phyloP scores from a whole-genome alignment of 306 rosid genomes.

The Prunus fruticosa region DNA sequence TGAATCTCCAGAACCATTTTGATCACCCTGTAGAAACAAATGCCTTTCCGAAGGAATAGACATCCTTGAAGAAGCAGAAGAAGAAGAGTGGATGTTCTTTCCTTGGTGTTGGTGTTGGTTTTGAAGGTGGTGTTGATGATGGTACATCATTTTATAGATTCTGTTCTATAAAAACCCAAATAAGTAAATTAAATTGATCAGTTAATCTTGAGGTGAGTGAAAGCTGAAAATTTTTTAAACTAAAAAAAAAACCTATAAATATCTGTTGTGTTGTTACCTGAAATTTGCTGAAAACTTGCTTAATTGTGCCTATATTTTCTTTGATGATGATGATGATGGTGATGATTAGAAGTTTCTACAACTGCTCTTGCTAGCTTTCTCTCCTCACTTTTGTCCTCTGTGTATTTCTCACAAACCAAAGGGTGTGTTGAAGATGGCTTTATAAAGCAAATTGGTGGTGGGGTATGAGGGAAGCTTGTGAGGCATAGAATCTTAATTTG shows the following conservation, averaged over 20 bases:
- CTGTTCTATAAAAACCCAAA: neutral
- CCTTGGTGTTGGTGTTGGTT: slow-evolving; percentile 32
- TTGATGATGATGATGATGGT: neutral
- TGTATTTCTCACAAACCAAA: slow-evolving; percentile 30
- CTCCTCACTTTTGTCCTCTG: neutral
- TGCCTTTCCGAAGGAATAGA: slow-evolving; percentile 64
- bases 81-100: slow-evolving; percentile 40
- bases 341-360: neutral
- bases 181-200: neutral
- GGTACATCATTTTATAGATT: slow-evolving; percentile 39
- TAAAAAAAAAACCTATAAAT: neutral
- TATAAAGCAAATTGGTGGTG: slow-evolving; percentile 42
- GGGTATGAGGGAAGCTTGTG: slow-evolving; percentile 12
- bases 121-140: slow-evolving; percentile 36
- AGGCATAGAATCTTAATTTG: slow-evolving; percentile 43
- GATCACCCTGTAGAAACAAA: slow-evolving; percentile 62
- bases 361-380: neutral
- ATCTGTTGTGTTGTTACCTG: neutral
- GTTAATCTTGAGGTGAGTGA: neutral
- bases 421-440: slow-evolving; percentile 38
- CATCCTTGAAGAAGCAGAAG: slow-evolving; percentile 45
- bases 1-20: slow-evolving; percentile 59
- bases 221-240: neutral
- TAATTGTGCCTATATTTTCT: too few species aligned
- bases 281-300: neutral